A percentile compares a stretch with the other conserved stretches of the same genome.
phyloP scores from a whole-genome alignment of 441 rosid species.

The Syzygium syzygioides region DNA sequence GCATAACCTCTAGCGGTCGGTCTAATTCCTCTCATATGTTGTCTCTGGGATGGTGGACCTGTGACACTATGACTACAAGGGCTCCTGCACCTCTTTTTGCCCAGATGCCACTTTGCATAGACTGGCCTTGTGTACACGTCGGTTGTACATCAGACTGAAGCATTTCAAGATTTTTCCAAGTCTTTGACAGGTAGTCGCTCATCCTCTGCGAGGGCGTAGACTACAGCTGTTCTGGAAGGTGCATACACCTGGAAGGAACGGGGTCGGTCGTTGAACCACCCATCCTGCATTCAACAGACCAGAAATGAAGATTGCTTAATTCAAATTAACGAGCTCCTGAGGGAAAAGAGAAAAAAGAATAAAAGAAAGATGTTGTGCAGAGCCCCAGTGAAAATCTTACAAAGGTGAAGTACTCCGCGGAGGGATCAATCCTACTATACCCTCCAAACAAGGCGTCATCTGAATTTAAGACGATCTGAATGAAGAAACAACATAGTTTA shows the following conservation, averaged over 20 bases:
- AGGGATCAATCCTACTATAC: constrained; percentile 49
- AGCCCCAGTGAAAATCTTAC: constrained; percentile 37
- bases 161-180: not conserved
- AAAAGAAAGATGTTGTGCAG: not conserved
- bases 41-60: not conserved
- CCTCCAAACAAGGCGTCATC: constrained; percentile 81
- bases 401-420: constrained; percentile 61
- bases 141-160: not conserved
- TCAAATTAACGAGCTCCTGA: not conserved
- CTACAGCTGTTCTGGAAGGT: constrained; percentile 85
- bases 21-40: not conserved
- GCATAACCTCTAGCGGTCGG: not conserved
- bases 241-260: constrained; percentile 74
- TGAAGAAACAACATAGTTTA: not conserved
- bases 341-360: not conserved
- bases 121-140: not conserved
- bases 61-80: not conserved
- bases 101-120: not conserved
- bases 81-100: not conserved
- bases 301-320: not conserved
- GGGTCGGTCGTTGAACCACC: constrained; percentile 70
- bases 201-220: constrained; percentile 62
- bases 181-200: constrained; percentile 3
- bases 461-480: constrained; percentile 80
- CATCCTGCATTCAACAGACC: constrained; percentile 46